A percentile compares a stretch with the other conserved stretches of the same genome.
Conservation (phyloP, 805 yeast genomes). For the Wickerhamomyces rabaulensis region DNA sequence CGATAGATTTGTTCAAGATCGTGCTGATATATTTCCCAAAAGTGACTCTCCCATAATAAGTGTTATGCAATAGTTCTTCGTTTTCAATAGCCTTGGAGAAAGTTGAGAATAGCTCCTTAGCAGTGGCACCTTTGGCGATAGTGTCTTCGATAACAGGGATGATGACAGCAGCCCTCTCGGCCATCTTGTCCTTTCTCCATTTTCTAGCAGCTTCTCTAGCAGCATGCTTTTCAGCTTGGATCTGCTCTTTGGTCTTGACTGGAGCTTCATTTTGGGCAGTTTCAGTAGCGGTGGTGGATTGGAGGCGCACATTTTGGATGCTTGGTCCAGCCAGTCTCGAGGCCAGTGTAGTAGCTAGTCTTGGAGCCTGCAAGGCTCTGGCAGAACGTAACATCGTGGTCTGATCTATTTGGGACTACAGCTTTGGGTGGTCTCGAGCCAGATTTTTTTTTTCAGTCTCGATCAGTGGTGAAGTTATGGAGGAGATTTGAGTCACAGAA, state of each 20-base stretch:
- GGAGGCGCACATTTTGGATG: neutral
- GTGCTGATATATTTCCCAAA: neutral
- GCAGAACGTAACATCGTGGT: neutral
- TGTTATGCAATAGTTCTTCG: constrained; percentile 1
- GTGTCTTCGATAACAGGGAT: neutral
- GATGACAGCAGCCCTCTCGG: neutral
- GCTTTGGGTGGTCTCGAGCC: neutral
- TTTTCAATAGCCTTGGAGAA: constrained; percentile 5
- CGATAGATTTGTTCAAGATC: constrained; percentile 11
- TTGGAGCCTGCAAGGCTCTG: neutral
- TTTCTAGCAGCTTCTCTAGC: neutral
- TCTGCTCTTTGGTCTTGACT: neutral
- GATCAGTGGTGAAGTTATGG: neutral
- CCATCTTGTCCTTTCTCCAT: neutral
- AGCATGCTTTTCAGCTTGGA: neutral
- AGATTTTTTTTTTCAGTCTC: neutral
- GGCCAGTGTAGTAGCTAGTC: neutral
- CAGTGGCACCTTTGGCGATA: neutral
- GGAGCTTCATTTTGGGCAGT: neutral
- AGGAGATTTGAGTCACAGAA: neutral
- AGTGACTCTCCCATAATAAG: neutral
- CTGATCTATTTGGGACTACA: neutral
- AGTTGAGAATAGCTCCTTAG: constrained; percentile 4
- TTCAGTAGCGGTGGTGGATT: constrained; percentile 2
- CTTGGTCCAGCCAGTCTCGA: neutral